These are phyloP conservation scores for Helicostylum pulchrum DNA, from an alignment of 192 early-diverging fungal genomes.

Conservation along the genomic window DNA sequence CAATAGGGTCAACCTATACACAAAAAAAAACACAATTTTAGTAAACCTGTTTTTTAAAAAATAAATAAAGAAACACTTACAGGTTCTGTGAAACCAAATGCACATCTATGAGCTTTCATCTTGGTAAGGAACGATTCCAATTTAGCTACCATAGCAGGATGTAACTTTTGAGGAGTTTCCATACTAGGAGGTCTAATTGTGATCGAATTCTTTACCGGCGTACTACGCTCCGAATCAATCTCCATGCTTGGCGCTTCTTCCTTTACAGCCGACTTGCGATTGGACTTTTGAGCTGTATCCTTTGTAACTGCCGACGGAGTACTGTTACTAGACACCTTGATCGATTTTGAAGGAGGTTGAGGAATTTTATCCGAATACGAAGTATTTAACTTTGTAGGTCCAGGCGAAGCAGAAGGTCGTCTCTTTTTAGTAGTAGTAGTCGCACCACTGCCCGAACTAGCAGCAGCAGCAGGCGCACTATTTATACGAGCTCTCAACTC, in stretches of 20 bases:
- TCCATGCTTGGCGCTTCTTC: too few species aligned
- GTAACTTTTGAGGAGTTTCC: neutral
- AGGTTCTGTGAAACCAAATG: constrained; percentile 41
- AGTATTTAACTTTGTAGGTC: neutral
- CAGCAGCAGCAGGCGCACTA: neutral
- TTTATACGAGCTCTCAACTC: constrained; percentile 9
- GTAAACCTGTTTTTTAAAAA: neutral
- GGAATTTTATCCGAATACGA: neutral
- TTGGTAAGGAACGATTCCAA: constrained; percentile 35
- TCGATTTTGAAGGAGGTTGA: neutral
- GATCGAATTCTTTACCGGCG: too few species aligned
- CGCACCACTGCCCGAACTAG: too few species aligned
- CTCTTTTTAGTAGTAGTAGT: neutral
- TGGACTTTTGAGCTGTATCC: too few species aligned
- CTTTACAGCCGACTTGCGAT: too few species aligned
- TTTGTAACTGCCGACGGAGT: too few species aligned
- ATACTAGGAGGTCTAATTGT: neutral
- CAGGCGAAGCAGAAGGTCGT: neutral
- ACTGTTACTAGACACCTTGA: too few species aligned
- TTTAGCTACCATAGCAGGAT: constrained; percentile 28
- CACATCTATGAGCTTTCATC: constrained; percentile 32
- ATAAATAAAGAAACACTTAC: constrained; percentile 22
- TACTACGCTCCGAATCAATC: too few species aligned
- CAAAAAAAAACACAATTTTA: neutral
- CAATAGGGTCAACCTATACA: constrained; percentile 42